Percentiles rank a stretch among this genome's conserved stretches.
These are phyloP conservation scores for Mercurialis annua DNA, from an alignment of 345 rosid genomes.

Conservation along the genomic window DNA sequence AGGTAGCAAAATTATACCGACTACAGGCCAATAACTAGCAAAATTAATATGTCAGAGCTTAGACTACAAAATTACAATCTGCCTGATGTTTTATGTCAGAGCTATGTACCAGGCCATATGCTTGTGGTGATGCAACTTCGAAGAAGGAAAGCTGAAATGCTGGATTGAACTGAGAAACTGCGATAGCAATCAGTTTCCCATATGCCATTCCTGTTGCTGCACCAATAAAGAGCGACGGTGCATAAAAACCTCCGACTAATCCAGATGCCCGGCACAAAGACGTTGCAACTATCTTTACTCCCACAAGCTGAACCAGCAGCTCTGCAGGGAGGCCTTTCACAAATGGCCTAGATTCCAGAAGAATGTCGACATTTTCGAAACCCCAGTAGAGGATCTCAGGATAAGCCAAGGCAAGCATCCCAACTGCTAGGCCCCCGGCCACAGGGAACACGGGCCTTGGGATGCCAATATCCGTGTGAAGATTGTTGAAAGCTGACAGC, in stretches of 20 bases:
- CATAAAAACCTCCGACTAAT: constrained; percentile 90
- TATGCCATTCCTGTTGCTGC: constrained; percentile 97
- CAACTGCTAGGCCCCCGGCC: constrained; percentile 61
- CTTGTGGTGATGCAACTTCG: constrained; percentile 95
- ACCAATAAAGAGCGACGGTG: constrained; percentile 94
- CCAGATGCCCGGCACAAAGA: constrained; percentile 93
- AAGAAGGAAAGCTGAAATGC: constrained; percentile 52
- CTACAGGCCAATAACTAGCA: not conserved
- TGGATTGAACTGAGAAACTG: constrained; percentile 52
- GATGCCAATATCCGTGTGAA: constrained; percentile 57
- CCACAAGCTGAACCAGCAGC: constrained; percentile 76
- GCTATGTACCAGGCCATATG: constrained; percentile 85
- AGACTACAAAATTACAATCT: not conserved
- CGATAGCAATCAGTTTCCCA: constrained; percentile 71
- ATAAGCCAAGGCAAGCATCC: constrained; percentile 69
- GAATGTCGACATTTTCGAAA: constrained; percentile 79
- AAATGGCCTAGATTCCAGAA: constrained; percentile 82
- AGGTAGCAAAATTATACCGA: too few species aligned
- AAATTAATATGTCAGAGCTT: not conserved
- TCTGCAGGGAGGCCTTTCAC: constrained; percentile 74
- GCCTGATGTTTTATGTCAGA: constrained; percentile 7
- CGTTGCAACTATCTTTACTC: constrained; percentile 74
- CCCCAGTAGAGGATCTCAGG: constrained; percentile 98
- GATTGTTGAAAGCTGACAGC: constrained; percentile 45
- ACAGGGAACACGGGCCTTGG: constrained; percentile 77